phyloP scores from a whole-genome alignment of 768 basidiomycete genomes.

The Polyporus arcularius region DNA sequence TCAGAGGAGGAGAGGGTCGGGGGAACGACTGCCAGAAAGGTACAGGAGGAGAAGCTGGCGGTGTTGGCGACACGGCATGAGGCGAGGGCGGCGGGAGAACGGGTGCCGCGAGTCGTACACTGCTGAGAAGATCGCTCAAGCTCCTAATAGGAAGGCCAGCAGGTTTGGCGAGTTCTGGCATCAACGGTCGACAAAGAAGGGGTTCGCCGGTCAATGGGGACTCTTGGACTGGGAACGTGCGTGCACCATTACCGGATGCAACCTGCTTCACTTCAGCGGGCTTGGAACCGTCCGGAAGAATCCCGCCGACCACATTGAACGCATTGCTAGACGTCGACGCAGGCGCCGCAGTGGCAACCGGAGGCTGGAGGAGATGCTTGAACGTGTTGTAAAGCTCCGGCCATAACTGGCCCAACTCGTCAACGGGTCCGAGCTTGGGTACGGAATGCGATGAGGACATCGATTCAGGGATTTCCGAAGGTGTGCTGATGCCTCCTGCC shows the following conservation, averaged over 20 bases:
- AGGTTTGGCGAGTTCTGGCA: conserved; percentile 6
- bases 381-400: conserved; percentile 29
- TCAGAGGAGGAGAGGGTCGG: conserved; percentile 31
- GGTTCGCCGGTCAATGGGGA: conserved; percentile 29
- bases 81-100: background rate
- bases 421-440: conserved; percentile 25
- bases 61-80: too few species aligned
- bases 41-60: background rate
- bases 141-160: background rate
- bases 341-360: conserved; percentile 3
- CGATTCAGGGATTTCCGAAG: conserved; percentile 20
- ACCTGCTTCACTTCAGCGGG: background rate
- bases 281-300: conserved; percentile 12
- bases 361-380: conserved; percentile 27
- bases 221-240: conserved; percentile 8
- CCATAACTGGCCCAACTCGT: conserved; percentile 30
- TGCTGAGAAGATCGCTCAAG: conserved; percentile 11
- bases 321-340: background rate
- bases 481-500: conserved; percentile 19
- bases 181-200: conserved; percentile 23
- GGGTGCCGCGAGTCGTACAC: conserved; percentile 2
- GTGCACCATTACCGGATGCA: background rate
- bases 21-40: conserved; percentile 1
- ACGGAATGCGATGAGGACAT: conserved; percentile 15
- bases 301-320: conserved; percentile 22